Evolutionary conservation across 2,329 filamentous ascomycete species (phyloP), one percentile per base, ranked within the genome.

Genomic region (Ophiostoma novo-ulmi): DNA sequence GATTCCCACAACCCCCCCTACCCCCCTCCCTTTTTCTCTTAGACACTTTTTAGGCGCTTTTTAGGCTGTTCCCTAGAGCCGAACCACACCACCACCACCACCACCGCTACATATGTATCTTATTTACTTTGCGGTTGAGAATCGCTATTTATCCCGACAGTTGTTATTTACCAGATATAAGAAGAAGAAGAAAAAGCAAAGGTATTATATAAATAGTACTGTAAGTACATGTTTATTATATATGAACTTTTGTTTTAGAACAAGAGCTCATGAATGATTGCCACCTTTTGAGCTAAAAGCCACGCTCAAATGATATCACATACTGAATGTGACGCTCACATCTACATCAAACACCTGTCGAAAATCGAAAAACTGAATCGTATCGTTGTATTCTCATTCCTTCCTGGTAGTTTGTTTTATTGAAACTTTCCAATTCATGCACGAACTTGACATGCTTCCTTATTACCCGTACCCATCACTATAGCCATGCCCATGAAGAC

Each of bases 1-100:
- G 64, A 39, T 55, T 68, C 55, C 68, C 70, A 71, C 55, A 55
- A 44, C 17, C 35, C 63, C 55, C 36, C 20, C 31, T 36, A 20
- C 63, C 31, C 20, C 31, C 31, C 58, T 63, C 61, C 20, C 17
- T 64, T 38, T 38, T 38, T 38, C 7, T 38, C 31, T n/a, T 39
- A 65, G n/a, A 39, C 35, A 38, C 63, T 31, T 22, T 65, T 11
- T 44, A 67, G 36, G 44, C 20, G 44, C 17, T 41, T 44, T 65
- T 41, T 65, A n/a, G 63, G 36, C 35, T 38, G 61, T 26, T 63
- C 26, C 44, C 52, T 35, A 63, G 58, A 65, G 61, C 61, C 61
- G 61, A 65, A 17, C 31, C 31, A 31, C 3, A 31, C 3, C 31
- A 31, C 31, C 31, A 31, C 31, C 31, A 31, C 31, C 31, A 31